Base-by-base conservation (phyloP, 352 stramenopile species). In the Globisporangium polare region DNA sequence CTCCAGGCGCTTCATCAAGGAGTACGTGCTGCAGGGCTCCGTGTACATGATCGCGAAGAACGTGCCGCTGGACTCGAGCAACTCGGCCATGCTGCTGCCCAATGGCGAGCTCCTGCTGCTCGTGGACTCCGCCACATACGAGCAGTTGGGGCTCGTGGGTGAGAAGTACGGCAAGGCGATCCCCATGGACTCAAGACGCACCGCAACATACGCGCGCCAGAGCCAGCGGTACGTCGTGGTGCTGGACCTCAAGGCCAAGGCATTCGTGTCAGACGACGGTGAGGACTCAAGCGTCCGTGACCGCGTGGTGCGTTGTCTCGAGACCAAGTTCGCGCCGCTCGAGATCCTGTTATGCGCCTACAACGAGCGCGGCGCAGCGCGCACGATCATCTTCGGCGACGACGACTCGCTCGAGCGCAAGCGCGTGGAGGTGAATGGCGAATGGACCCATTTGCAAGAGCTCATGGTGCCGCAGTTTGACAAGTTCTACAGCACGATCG, bases 31-130 rank as follows among this genome's bases (percentile, higher is more conserved):
- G 15, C 59, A 78, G 24, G 75, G 75, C 7, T 26, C 69, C 0
- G 72, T 89, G 37, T 89, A 79, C 63, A 92, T 92, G 78, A 71
- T 92, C 46, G 69, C 82, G 62, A 93, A 91, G 75, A 91, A 90
- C 66, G 69, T 78, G 54, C 71, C 86, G 24, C 56, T 83, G n/a
- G 86, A 95, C 43, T 73, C 71, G 6, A 60, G 57, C 29, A 82
- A 86, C 63, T 85, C 83, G 54, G 77, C 80, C 18, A 80, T 86
- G 74, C 64, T 95, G 61, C 65, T 90, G 42, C 79, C 75, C 5
- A 74, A 68, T 3, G 86, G 82, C 7, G 75, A 95, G 60, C 73
- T 95, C 13, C 58, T 92, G 50, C 62, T 95, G 47, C 67, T 90
- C 15, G 71, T 95, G 26, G 79, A 88, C 56, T 54, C 66, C 24